Evolutionary conservation across 2,329 filamentous ascomycete species (phyloP).

Genomic region (Xylariaceae sp.): DNA sequence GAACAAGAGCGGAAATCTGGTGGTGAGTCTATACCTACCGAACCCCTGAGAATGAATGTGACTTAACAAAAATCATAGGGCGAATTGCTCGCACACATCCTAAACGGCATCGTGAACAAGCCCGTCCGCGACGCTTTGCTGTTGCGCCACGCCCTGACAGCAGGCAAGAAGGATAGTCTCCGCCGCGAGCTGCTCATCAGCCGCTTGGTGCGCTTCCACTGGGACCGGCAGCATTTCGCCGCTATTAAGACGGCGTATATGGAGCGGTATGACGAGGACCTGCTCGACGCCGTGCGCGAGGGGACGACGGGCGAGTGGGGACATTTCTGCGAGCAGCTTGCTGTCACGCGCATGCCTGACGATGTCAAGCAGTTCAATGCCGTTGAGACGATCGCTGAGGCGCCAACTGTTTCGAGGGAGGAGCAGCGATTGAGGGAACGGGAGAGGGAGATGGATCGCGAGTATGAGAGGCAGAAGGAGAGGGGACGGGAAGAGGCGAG

Average conservation of each 20-base stretch:
- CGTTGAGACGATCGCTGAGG: conserved; percentile 21
- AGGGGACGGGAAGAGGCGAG: conserved; percentile 21
- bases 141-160: conserved; percentile 80
- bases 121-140: conserved; percentile 89
- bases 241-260: conserved; percentile 75
- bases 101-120: conserved; percentile 94
- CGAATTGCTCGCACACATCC: conserved; percentile 87
- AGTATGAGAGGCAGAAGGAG: conserved; percentile 22
- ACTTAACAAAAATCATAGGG: conserved; percentile 51
- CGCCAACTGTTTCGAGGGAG: conserved; percentile 8
- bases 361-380: conserved; percentile 49
- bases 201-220: conserved; percentile 82
- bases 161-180: conserved; percentile 63
- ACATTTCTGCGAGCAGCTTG: conserved; percentile 67
- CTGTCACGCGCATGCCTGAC: conserved; percentile 56
- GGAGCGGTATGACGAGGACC: conserved; percentile 66
- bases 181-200: conserved; percentile 84
- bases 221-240: conserved; percentile 79
- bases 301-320: conserved; percentile 73
- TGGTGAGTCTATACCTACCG: conserved; percentile 58
- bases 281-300: conserved; percentile 74
- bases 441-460: conserved; percentile 16
- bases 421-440: conserved; percentile 7
- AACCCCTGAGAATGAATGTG: background rate
- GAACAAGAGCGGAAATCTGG: conserved; percentile 82